phyloP scores from a whole-genome alignment of 345 rosid genomes.

The Eucalyptus pauciflora region DNA sequence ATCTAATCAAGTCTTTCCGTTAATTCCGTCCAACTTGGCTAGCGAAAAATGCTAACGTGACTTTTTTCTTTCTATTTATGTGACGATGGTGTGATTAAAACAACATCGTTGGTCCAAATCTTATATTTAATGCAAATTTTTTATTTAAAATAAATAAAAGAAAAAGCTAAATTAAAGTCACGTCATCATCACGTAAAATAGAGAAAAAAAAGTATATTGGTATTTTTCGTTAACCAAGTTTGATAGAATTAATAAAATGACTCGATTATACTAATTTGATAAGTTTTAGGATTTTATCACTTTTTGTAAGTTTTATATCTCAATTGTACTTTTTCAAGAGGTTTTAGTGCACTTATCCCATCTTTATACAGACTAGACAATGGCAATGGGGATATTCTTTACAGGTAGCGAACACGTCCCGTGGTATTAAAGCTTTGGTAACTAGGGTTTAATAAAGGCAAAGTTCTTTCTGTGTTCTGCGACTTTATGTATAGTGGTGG shows the following conservation, averaged over 20 bases:
- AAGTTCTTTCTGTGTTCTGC: background rate
- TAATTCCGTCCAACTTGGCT: too few species aligned
- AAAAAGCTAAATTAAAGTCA: too few species aligned
- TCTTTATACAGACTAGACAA: background rate
- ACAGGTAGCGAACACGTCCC: background rate
- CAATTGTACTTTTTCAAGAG: background rate
- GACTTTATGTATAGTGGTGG: accelerated
- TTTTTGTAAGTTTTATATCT: too few species aligned
- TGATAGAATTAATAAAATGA: background rate
- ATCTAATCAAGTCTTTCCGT: accelerated
- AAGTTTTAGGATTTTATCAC: accelerated
- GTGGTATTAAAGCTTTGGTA: background rate
- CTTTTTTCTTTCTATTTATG: too few species aligned
- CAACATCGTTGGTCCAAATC: accelerated
- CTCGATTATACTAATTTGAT: too few species aligned
- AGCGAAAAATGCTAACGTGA: accelerated
- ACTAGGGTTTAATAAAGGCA: background rate
- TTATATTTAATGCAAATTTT: too few species aligned
- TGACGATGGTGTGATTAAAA: background rate
- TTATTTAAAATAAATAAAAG: too few species aligned
- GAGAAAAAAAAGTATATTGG: accelerated
- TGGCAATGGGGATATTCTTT: background rate
- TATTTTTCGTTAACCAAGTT: too few species aligned
- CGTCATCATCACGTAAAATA: accelerated
- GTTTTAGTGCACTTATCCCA: too few species aligned